These are phyloP conservation scores for Uronychia binucleata DNA, from an alignment of 73 alveolate species.

Conservation along the genomic window DNA sequence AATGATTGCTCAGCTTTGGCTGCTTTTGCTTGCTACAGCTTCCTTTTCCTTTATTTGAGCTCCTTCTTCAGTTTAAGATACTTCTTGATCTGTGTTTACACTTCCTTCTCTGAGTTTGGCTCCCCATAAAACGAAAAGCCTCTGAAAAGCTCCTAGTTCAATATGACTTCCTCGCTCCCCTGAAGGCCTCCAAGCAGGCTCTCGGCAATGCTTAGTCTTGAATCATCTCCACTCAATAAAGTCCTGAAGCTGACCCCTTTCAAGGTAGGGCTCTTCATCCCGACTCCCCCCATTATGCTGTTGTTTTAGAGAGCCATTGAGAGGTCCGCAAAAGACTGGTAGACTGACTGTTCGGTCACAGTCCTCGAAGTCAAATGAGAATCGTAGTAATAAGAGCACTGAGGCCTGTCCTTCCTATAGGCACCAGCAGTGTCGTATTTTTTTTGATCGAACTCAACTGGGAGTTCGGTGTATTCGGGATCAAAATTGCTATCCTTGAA, in stretches of 20 bases:
- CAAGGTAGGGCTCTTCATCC: neutral
- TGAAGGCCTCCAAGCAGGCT: neutral
- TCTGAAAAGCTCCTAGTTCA: conserved; percentile 2
- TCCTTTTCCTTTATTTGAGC: conserved; percentile 7
- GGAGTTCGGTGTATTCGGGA: conserved; percentile 50
- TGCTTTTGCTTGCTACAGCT: neutral
- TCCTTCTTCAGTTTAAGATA: conserved; percentile 16
- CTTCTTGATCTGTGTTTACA: conserved; percentile 27
- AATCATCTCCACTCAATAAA: neutral
- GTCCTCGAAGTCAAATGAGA: conserved; percentile 6
- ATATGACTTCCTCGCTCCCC: neutral
- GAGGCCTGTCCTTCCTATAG: conserved; percentile 12
- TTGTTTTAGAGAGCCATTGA: neutral
- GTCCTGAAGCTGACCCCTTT: neutral
- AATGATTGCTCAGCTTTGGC: neutral
- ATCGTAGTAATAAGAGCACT: conserved; percentile 38
- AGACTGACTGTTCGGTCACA: conserved; percentile 1
- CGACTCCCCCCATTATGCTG: neutral
- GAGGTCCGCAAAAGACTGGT: neutral
- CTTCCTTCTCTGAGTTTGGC: conserved; percentile 40
- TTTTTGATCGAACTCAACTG: conserved; percentile 49
- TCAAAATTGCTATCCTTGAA: conserved; percentile 53
- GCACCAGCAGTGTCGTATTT: conserved; percentile 3
- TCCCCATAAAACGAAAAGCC: conserved; percentile 57
- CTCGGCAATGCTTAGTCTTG: neutral